Percentiles rank a stretch among this genome's conserved stretches.
These are phyloP conservation scores for Fusarium guadeloupense DNA, from an alignment of 2,329 filamentous ascomycete species.

Conservation along the genomic window DNA sequence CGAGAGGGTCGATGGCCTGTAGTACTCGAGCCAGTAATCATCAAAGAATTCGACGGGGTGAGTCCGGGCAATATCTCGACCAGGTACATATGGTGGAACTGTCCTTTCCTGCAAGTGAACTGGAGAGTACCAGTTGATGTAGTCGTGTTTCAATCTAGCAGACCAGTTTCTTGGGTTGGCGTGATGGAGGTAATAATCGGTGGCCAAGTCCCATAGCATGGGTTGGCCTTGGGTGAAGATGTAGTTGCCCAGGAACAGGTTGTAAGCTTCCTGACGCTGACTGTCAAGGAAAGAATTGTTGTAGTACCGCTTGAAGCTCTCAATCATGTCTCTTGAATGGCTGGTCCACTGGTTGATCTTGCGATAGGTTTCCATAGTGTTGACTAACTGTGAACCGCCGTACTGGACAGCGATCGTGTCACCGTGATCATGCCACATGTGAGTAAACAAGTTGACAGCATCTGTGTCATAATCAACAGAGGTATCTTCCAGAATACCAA, in stretches of 20 bases:
- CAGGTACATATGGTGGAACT: constrained; percentile 59
- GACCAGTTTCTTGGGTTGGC: constrained; percentile 80
- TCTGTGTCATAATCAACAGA: constrained; percentile 93
- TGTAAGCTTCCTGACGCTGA: constrained; percentile 98
- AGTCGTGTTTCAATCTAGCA: constrained; percentile 69
- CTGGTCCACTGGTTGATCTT: constrained; percentile 99
- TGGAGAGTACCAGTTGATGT: constrained; percentile 90
- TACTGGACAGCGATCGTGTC: constrained; percentile 99
- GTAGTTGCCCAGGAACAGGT: constrained; percentile 96
- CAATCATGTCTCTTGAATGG: constrained; percentile 97
- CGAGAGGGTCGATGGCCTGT: constrained; percentile 85
- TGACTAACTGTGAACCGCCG: constrained; percentile 95
- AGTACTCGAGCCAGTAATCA: constrained; percentile 98
- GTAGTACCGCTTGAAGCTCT: constrained; percentile 98
- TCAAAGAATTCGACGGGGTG: constrained; percentile 74
- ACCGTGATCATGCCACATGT: constrained; percentile 98
- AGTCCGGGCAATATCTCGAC: constrained; percentile 49
- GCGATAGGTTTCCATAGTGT: constrained; percentile 98
- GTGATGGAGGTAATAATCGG: constrained; percentile 96
- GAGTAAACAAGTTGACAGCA: constrained; percentile 93
- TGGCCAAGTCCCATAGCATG: constrained; percentile 95
- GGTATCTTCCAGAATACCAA: constrained; percentile 84
- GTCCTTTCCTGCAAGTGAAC: constrained; percentile 70
- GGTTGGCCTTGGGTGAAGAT: constrained; percentile 87
- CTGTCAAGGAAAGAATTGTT: constrained; percentile 98